Conservation (phyloP, 2,329 filamentous ascomycete genomes). For the Claviceps pazoutovae region DNA sequence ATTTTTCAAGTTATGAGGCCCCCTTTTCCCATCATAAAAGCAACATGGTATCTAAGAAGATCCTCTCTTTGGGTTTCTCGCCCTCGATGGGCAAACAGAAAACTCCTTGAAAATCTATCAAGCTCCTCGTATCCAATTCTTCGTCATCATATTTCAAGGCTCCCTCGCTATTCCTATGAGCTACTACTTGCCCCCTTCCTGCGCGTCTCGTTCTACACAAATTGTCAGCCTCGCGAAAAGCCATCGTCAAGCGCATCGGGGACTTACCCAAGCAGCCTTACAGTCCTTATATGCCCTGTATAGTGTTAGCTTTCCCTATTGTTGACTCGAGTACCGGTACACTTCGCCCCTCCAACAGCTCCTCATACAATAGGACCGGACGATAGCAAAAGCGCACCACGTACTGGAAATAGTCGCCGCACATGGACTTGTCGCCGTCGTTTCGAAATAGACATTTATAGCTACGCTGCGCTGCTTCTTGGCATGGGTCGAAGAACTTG, state of each 20-base stretch:
- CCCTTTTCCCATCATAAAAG: neutral
- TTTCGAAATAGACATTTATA: conserved; percentile 84
- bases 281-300: conserved; percentile 80
- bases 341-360: too few relatives aligned
- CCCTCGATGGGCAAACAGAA: too few relatives aligned
- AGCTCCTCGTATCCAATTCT: neutral
- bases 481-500: conserved; percentile 90
- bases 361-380: too few relatives aligned
- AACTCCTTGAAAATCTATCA: neutral
- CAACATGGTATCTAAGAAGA: neutral
- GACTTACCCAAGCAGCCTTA: conserved; percentile 79
- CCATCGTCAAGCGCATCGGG: too few relatives aligned
- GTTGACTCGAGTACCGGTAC: neutral
- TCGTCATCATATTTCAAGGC: neutral
- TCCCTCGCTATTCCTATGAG: neutral
- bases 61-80: too few relatives aligned
- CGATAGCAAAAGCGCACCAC: conserved; percentile 17
- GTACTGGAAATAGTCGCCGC: conserved; percentile 89
- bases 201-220: conserved; percentile 9
- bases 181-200: conserved; percentile 7
- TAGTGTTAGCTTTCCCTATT: conserved; percentile 8
- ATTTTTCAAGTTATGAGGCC: neutral
- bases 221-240: neutral
- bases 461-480: conserved; percentile 76
- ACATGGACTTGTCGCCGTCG: conserved; percentile 76